Percentiles rank a stretch among this genome's conserved stretches.
These are phyloP conservation scores for Arbutus unedo DNA, from an alignment of 148 eudicot genomes.

Conservation along the genomic window DNA sequence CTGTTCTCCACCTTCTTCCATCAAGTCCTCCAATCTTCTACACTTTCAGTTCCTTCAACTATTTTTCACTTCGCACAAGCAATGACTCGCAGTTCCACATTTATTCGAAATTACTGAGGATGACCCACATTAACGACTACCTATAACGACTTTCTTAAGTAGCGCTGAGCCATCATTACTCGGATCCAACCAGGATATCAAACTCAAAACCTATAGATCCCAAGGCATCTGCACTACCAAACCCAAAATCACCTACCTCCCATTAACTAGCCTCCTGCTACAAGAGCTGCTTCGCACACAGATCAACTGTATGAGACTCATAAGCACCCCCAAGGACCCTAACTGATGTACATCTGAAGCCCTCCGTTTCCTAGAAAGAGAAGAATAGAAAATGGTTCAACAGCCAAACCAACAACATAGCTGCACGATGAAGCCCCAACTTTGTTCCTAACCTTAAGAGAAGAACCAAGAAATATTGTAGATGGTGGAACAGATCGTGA, in stretches of 20 bases:
- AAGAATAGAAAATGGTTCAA: neutral
- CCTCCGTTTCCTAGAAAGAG: constrained; percentile 5
- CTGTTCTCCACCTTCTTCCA: neutral
- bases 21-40: neutral
- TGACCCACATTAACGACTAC: neutral
- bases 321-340: neutral
- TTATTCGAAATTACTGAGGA: neutral
- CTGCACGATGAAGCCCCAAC: neutral
- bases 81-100: neutral
- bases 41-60: neutral
- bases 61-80: neutral
- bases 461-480: neutral
- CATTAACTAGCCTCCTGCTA: neutral
- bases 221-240: neutral
- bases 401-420: neutral
- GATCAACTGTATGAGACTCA: neutral
- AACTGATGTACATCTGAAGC: neutral
- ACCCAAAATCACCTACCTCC: neutral
- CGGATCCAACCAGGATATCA: neutral
- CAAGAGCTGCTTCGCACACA: neutral
- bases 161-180: neutral
- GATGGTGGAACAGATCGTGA: neutral
- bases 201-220: neutral
- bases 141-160: neutral
- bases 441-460: neutral